Percentiles rank a stretch among this genome's conserved stretches.
Evolutionary conservation across 768 basidiomycete species (phyloP).

Genomic region (Kwoniella europaea): DNA sequence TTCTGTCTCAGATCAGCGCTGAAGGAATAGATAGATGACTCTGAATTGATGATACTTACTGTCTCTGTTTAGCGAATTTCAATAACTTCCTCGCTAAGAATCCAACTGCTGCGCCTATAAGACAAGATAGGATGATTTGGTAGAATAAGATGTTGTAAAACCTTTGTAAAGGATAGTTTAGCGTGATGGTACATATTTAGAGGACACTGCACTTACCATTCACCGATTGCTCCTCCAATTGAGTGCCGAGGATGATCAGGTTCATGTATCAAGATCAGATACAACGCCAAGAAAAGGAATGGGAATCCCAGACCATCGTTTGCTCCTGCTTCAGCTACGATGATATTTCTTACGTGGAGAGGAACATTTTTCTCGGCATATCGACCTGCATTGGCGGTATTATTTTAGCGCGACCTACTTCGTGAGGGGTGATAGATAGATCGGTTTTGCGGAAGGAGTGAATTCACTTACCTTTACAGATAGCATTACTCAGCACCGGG

Average conservation of each 20-base stretch:
- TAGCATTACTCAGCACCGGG: conserved; percentile 59
- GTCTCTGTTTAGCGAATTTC: conserved; percentile 46
- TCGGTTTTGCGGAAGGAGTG: background rate
- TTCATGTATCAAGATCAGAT: conserved; percentile 55
- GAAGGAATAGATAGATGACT: too few species aligned
- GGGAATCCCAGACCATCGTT: conserved; percentile 61
- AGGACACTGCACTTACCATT: conserved; percentile 54
- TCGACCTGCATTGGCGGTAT: conserved; percentile 47
- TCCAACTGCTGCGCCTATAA: conserved; percentile 59
- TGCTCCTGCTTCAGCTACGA: conserved; percentile 60
- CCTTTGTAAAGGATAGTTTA: conserved; percentile 29
- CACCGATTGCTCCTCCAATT: conserved; percentile 54
- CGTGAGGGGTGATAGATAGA: too few species aligned
- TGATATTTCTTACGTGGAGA: conserved; percentile 59
- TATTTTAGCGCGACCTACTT: background rate
- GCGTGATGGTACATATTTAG: conserved; percentile 17
- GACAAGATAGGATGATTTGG: conserved; percentile 56
- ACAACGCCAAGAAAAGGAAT: conserved; percentile 59
- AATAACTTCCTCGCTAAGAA: conserved; percentile 57
- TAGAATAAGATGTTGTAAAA: conserved; percentile 58
- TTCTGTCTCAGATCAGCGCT: too few species aligned
- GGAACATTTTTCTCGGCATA: conserved; percentile 60
- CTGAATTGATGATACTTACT: conserved; percentile 23
- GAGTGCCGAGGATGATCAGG: conserved; percentile 41
- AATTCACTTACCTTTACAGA: conserved; percentile 40